Percentiles rank a stretch among this genome's conserved stretches.
Evolutionary conservation across 2,329 filamentous ascomycete species (phyloP).

Genomic region (Cephalotrichum gorgonifer): DNA sequence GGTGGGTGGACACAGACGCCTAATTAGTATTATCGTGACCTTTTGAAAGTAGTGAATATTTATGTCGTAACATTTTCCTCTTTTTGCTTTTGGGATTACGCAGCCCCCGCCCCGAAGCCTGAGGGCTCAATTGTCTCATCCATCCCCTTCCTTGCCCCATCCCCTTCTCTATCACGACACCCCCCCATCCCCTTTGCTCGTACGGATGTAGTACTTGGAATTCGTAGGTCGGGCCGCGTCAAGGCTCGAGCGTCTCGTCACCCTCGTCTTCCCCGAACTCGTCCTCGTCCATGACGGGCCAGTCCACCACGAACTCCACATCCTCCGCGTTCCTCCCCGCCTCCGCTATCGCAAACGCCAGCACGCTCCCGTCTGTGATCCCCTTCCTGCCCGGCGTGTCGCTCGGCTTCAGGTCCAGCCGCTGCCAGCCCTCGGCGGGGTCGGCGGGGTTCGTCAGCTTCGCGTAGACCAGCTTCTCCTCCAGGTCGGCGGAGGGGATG

Average conservation of each 20-base stretch:
- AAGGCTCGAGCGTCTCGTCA: background rate
- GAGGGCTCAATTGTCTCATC: no score
- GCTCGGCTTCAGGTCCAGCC: slow-evolving; percentile 24
- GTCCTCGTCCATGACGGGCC: slow-evolving; percentile 32
- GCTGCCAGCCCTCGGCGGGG: slow-evolving; percentile 37
- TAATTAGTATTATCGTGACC: no score
- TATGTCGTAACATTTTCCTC: no score
- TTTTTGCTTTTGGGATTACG: no score
- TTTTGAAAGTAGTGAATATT: no score
- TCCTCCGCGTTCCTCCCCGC: slow-evolving; percentile 27
- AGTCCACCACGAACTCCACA: slow-evolving; percentile 32
- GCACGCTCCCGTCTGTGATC: slow-evolving; percentile 33
- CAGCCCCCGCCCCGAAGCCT: no score
- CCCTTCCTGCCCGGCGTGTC: slow-evolving; percentile 31
- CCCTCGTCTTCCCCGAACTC: slow-evolving; percentile 11
- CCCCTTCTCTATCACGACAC: no score
- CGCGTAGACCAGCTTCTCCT: slow-evolving; percentile 35
- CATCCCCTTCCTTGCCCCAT: no score
- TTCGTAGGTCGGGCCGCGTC: no score
- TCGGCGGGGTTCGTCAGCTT: slow-evolving; percentile 33
- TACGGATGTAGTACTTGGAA: no score
- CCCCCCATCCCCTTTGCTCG: no score
- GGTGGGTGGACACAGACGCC: no score
- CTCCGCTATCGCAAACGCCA: slow-evolving; percentile 37
- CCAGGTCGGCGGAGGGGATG: slow-evolving; percentile 20